Evolutionary conservation across 2,329 filamentous ascomycete species (phyloP), one percentile per base, ranked within the genome.

Genomic region (Alternaria brassicicola): DNA sequence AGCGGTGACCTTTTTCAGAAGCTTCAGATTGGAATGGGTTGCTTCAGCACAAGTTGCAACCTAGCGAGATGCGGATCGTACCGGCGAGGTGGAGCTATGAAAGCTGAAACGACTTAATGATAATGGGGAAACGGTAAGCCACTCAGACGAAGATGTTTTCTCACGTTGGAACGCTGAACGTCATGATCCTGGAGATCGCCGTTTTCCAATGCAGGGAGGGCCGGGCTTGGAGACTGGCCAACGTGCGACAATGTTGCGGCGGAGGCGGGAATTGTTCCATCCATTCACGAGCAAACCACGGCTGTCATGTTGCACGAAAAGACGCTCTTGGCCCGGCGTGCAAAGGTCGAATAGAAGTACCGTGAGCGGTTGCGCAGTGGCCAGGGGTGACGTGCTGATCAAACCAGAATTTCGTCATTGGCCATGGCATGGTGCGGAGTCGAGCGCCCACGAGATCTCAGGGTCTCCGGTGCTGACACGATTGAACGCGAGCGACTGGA

Each of bases 151-250:
- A 28, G 55, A 45, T 49, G 46, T 45, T 45, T 46, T 39, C 54
- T 50, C 52, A 56, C 49, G 49, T 59, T 61, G 58, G 54, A 58
- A 53, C 36, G 45, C 45, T 41, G 59, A 42, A 68, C 63, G 66
- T 70, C 66, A 72, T 66, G 55, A 56, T 52, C 53, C 57, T 56
- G 50, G 56, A 26, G 67, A 71, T 72, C 62, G 56, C 51, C 63
- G 54, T 53, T 57, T 54, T 43, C 63, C 46, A 67, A 68, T 57
- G 52, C 42, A 35, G 39, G 23, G 28, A n/a, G n/a, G n/a, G n/a
- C n/a, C n/a, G n/a, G 17, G 13, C 30, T n/a, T 33, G 30, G n/a
- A 28, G 43, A 38, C 36, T 54, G 12, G 48, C 35, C 31, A 57
- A 57, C 35, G 49, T 52, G 54, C 50, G 55, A 58, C 51, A 42